A percentile compares a stretch with the other conserved stretches of the same genome.
Evolutionary conservation across 768 basidiomycete species (phyloP).

Genomic region (Pisolithus marmoratus): DNA sequence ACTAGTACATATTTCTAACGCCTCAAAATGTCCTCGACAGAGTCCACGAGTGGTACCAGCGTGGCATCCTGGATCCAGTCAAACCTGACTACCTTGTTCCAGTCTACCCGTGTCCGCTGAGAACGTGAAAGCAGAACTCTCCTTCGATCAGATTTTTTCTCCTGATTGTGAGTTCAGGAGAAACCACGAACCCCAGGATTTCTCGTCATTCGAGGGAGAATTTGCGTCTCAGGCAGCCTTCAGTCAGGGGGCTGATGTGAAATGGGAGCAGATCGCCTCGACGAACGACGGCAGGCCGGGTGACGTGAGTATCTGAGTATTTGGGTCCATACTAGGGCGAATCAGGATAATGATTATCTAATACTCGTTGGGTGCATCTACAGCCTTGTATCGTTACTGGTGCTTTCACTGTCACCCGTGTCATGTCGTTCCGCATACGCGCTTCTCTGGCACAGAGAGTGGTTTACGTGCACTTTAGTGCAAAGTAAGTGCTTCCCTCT

Average conservation of each 20-base stretch:
- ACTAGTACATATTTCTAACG: no score
- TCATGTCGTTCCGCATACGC: constrained; percentile 36
- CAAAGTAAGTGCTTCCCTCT: constrained; percentile 25
- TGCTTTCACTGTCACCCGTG: constrained; percentile 33
- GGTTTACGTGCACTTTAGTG: constrained; percentile 34
- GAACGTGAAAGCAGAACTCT: neutral
- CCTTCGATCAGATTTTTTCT: constrained; percentile 30
- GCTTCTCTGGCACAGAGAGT: constrained; percentile 31
- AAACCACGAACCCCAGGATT: constrained; percentile 22
- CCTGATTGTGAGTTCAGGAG: constrained; percentile 27
- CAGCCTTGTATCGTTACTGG: constrained; percentile 37
- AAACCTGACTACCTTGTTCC: constrained; percentile 24
- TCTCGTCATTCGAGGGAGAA: constrained; percentile 25
- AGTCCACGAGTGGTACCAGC: constrained; percentile 2
- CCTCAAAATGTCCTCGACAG: neutral
- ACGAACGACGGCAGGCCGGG: constrained; percentile 17
- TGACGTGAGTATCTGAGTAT: constrained; percentile 12
- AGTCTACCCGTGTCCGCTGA: constrained; percentile 6
- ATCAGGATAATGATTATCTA: no score
- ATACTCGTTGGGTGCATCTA: neutral
- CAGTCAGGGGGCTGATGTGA: constrained; percentile 17
- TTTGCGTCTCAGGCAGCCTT: constrained; percentile 16
- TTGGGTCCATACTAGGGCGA: neutral
- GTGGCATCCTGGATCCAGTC: constrained; percentile 24
- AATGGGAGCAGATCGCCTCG: constrained; percentile 34